These are phyloP conservation scores for Penicillium goetzii DNA, from an alignment of 495 filamentous ascomycete species.

Conservation along the genomic window DNA sequence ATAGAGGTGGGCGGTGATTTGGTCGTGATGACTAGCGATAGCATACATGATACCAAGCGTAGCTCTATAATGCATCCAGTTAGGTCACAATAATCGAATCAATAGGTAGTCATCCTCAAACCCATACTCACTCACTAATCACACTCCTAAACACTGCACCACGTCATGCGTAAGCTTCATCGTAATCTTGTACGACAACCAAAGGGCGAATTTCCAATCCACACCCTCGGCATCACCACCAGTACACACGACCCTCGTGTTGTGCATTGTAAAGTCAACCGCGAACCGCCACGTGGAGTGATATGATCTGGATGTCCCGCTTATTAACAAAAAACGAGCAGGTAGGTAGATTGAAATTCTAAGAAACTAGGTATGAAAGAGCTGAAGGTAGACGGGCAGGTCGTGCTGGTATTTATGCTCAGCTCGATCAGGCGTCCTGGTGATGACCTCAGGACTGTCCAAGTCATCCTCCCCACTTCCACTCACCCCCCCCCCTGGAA, in stretches of 20 bases:
- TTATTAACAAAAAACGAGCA: not conserved
- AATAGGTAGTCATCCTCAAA: not conserved
- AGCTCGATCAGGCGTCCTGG: slow-evolving; percentile 3
- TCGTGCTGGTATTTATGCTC: slow-evolving; percentile 4
- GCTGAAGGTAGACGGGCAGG: not conserved
- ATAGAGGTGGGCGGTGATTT: not conserved
- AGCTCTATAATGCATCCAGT: not conserved
- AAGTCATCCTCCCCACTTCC: not conserved
- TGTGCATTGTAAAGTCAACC: slow-evolving; percentile 8
- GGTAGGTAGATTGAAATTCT: not conserved
- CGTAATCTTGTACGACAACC: slow-evolving; percentile 27
- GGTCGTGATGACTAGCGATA: not conserved
- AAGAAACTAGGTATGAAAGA: not conserved
- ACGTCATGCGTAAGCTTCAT: slow-evolving; percentile 18
- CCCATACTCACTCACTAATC: not conserved
- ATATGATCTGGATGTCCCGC: not conserved
- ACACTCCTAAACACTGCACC: not conserved
- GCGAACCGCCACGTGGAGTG: slow-evolving; percentile 9
- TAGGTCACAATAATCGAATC: not conserved
- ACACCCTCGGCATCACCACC: not conserved
- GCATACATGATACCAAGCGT: not conserved
- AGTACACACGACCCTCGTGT: not conserved
- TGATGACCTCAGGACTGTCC: not conserved
- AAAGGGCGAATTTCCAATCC: slow-evolving; percentile 24
- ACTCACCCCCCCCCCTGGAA: not conserved